Base-by-base conservation (phyloP, 371 early-diverging fungal species). In the Mucor irregularis region DNA sequence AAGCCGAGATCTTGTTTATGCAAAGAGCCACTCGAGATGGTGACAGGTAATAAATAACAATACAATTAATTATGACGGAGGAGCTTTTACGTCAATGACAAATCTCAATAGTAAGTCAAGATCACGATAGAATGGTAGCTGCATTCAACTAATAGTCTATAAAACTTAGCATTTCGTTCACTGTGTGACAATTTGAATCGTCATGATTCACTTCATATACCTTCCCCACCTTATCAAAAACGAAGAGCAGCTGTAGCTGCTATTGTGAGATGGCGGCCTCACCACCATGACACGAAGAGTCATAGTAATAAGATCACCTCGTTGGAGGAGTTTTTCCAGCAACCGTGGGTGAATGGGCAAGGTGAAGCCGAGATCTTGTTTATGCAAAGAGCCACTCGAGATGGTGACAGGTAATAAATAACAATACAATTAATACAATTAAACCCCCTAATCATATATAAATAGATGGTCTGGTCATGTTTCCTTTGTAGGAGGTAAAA, bases 401-500 rank as follows among this genome's bases (percentile, higher is more conserved):
- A 59, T 26, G 73, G 81, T 11, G 90, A 90, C 66, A 73, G 86
- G 69, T 90, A 57, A 37, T 34, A 5, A 11, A 6, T n/a, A 22
- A 39, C 19, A 39, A 13, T 14, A 13, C 21, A 40, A 26, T 3
- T 47, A 22, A 51, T 11, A 22, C 13, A 13, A 31, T 11, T 21
- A 42, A 22, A 30, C n/a, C n/a, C n/a, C n/a, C n/a, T n/a, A n/a
- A 17, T 28, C 21, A 38, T 25, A 55, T 21, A 25, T 49, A 14
- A 14, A 19, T 22, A 76, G 76, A 48, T 76, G 90, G 89, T 84
- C 84, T 33, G 89, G 89, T 6, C 90, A 90, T 76, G 87, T 88
- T 43, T 85, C 87, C 2, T 85, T 88, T 58, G 87, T 87, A 1
- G 90, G 90, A 3, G 90, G 90, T 16, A 87, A 86, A 53, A 77